These are phyloP conservation scores for Protomyces inouyei DNA, from an alignment of 1,139 yeast genomes.

Conservation along the genomic window DNA sequence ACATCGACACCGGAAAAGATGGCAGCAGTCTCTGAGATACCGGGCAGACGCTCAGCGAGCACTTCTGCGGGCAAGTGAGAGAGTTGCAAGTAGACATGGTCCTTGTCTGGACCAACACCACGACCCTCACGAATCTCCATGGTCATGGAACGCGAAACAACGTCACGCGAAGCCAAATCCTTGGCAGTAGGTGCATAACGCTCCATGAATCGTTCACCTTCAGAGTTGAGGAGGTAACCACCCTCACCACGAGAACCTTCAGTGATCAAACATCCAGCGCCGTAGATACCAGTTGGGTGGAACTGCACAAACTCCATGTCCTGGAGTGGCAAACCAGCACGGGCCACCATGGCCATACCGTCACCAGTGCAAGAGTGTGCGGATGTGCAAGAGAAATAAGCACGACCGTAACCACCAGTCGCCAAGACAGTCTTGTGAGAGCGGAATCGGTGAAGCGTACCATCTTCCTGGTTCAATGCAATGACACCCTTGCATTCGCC, in stretches of 20 bases:
- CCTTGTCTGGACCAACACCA: slow-evolving; percentile 96
- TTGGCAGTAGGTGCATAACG: slow-evolving; percentile 98
- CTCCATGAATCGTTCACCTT: slow-evolving; percentile 99
- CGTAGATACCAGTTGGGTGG: slow-evolving; percentile 99
- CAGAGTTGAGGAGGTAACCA: slow-evolving; percentile 90
- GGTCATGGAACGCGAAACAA: slow-evolving; percentile 95
- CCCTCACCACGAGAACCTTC: slow-evolving; percentile 99
- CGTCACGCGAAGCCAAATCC: slow-evolving; percentile 97
- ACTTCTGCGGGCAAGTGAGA: slow-evolving; percentile 91
- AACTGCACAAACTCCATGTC: slow-evolving; percentile 97
- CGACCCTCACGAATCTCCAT: slow-evolving; percentile 98
- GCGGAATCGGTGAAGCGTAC: slow-evolving; percentile 95
- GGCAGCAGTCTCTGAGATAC: slow-evolving; percentile 97
- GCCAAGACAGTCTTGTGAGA: slow-evolving; percentile 95
- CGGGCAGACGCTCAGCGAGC: slow-evolving; percentile 92
- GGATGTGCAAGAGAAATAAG: slow-evolving; percentile 97
- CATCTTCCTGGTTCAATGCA: slow-evolving; percentile 98
- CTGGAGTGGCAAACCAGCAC: slow-evolving; percentile 97
- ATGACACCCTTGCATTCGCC: slow-evolving; percentile 96
- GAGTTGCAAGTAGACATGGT: slow-evolving; percentile 91
- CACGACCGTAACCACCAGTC: slow-evolving; percentile 98
- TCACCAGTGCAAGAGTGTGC: slow-evolving; percentile 99
- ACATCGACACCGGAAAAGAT: slow-evolving; percentile 99
- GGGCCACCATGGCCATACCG: slow-evolving; percentile 95
- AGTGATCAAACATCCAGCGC: slow-evolving; percentile 96